A percentile compares a stretch with the other conserved stretches of the same genome.
Evolutionary conservation across 2,329 filamentous ascomycete genomes (phyloP).

Genomic region (Scytalidium sp.): DNA sequence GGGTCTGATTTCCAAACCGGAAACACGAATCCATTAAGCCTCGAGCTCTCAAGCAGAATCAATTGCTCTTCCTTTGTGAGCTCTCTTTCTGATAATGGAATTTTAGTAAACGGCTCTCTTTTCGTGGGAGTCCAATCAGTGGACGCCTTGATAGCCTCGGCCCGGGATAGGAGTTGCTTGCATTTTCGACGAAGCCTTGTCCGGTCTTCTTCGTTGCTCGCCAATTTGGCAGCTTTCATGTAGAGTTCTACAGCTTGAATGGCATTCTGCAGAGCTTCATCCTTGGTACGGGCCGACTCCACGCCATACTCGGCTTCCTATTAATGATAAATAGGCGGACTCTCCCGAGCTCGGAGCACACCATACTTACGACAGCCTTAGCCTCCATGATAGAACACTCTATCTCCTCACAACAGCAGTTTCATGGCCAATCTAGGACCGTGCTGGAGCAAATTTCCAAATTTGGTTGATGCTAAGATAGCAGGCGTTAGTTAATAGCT

Average conservation of each 20-base stretch:
- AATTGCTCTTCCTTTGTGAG: constrained; percentile 70
- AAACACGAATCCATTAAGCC: constrained; percentile 78
- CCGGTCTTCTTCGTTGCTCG: constrained; percentile 60
- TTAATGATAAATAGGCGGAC: constrained; percentile 10
- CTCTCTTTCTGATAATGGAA: constrained; percentile 49
- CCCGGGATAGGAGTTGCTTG: constrained; percentile 64
- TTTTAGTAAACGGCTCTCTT: constrained; percentile 23
- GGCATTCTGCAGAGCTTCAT: constrained; percentile 69
- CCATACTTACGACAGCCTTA: neutral
- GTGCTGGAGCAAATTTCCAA: neutral
- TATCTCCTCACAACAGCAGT: neutral
- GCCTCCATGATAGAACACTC: neutral
- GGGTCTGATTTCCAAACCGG: constrained; percentile 77
- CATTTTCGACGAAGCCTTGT: constrained; percentile 65
- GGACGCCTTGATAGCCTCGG: constrained; percentile 69
- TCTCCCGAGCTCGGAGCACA: neutral
- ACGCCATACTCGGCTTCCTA: constrained; percentile 54
- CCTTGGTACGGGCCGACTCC: constrained; percentile 45
- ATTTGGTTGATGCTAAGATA: neutral
- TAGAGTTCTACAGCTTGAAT: constrained; percentile 78
- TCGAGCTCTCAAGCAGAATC: constrained; percentile 73
- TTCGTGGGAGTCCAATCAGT: constrained; percentile 16
- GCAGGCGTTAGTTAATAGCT: neutral
- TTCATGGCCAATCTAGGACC: neutral
- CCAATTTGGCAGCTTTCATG: constrained; percentile 69